Evolutionary conservation across 257 asterid genomes (phyloP), one percentile per base, ranked within the genome.

Genomic region (Nicotiana attenuata): DNA sequence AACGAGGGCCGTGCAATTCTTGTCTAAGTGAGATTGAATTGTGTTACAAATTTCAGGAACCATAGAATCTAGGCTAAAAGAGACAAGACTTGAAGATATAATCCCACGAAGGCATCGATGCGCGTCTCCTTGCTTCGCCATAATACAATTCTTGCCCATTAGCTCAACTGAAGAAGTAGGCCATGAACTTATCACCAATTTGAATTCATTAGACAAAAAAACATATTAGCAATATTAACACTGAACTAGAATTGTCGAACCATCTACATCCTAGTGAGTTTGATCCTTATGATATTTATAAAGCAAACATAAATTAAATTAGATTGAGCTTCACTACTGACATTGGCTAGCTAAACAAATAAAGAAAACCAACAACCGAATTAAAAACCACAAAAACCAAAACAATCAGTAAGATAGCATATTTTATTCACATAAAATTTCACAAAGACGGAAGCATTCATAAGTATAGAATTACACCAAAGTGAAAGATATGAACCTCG

Each of bases 161-260:
- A 95, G 83, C 78, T 91, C 93, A 17, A 95, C 97, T 0, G 95
- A 90, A 0, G 98, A 93, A 5, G 97, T 77, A 7, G 98, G 98
- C 98, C 98, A 94, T 10, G 98, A 93, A 85, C 98, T 94, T 16
- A 94, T 89, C 1, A 94, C 97, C 55, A 95, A 78, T 86, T 92
- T 95, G 89, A 93, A 95, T 77, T 95, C 97, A 57, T 91, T 95
- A 1, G 98, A 90, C 79, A 95, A 78, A 85, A 95, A 89, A 28
- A 28, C 35, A 45, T 13, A 71, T 7, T 29, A 13, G 13, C 14
- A 45, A 20, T 14, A 14, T 22, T 45, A 71, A 69, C 22, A 71
- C 22, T 20, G 78, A 71, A 69, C 33, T 69, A 69, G 7, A 4
- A 41, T 69, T 41, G 20, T 20, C 41, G 33, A 10, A 0, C 7